Evolutionary conservation across 2,329 filamentous ascomycete genomes (phyloP), one percentile per base, ranked within the genome.

Genomic region (Didymosphaeria variabile): DNA sequence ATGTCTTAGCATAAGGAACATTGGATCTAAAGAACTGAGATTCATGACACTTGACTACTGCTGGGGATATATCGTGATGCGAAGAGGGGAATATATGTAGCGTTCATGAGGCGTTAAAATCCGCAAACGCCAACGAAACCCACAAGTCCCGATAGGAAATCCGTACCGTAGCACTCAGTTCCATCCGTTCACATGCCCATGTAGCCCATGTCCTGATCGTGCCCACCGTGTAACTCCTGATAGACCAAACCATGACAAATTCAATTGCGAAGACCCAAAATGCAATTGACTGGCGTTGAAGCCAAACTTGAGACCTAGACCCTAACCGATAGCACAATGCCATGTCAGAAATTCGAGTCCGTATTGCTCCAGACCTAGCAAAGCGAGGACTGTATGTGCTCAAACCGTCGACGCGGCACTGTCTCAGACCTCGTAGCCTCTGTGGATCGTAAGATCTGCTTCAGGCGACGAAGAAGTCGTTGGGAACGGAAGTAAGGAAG

Each of bases 61-160:
- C 29, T 23, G 29, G 21, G 40, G 32, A 47, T 47, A 56, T 46
- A 56, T 6, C 19, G 21, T 56, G 31, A 36, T 32, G 31, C 19
- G n/a, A 23, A 7, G 44, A 26, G 54, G 32, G 54, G 47, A 49
- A 49, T 56, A 56, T 55, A 23, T 21, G 42, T 36, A 15, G 40
- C n/a, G 53, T 29, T 47, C 54, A n/a, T 56, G 44, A 47, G 31
- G 32, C 42, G 31, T 46, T 19, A 56, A 38, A 29, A 56, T 26
- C 54, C 54, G 29, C 19, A 49, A 55, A 55, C 53, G 53, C 53
- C 53, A 55, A 19, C 21, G 21, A 55, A 55, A 46, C 40, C 53
- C 17, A 15, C n/a, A 21, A 26, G 31, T 38, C 21, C 40, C 40
- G 23, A 55, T 21, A 36, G 19, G 19, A 45, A 26, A 55, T 23